Conservation (phyloP, 2,329 filamentous ascomycete species). For the Pestalotiopsis sp. region DNA sequence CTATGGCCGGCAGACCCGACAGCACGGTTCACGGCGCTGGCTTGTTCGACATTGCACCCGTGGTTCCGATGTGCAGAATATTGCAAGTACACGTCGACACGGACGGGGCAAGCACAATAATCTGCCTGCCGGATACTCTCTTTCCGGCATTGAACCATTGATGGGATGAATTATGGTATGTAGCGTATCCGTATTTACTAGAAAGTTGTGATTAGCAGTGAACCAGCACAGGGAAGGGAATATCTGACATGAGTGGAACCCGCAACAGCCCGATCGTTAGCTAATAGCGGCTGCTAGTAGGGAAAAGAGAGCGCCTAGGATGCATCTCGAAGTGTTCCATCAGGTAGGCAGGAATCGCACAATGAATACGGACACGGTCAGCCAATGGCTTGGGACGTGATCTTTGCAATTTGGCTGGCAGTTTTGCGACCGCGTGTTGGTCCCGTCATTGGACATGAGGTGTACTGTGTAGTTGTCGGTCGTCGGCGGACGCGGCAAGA, state of each 20-base stretch:
- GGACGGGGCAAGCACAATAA: not conserved
- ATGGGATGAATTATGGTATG: not conserved
- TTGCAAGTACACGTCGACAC: not conserved
- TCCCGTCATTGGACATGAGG: too few species aligned
- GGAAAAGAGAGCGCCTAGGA: not conserved
- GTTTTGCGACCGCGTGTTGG: too few species aligned
- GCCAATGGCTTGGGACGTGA: too few species aligned
- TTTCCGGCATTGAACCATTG: not conserved
- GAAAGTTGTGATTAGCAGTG: not conserved
- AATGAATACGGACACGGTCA: too few species aligned
- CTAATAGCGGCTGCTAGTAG: not conserved
- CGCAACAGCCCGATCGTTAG: not conserved
- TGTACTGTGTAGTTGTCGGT: too few species aligned
- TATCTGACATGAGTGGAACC: not conserved
- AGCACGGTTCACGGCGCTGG: not conserved
- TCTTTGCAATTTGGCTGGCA: too few species aligned
- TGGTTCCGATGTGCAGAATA: not conserved
- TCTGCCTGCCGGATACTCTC: not conserved
- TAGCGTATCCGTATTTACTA: too few species aligned
- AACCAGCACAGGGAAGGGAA: not conserved
- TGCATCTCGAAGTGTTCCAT: not conserved
- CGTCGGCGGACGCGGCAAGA: too few species aligned
- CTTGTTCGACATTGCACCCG: not conserved
- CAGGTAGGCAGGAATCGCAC: too few species aligned
- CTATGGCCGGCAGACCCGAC: not conserved